phyloP scores from a whole-genome alignment of 305 asterid species.

The Salvia sclarea region DNA sequence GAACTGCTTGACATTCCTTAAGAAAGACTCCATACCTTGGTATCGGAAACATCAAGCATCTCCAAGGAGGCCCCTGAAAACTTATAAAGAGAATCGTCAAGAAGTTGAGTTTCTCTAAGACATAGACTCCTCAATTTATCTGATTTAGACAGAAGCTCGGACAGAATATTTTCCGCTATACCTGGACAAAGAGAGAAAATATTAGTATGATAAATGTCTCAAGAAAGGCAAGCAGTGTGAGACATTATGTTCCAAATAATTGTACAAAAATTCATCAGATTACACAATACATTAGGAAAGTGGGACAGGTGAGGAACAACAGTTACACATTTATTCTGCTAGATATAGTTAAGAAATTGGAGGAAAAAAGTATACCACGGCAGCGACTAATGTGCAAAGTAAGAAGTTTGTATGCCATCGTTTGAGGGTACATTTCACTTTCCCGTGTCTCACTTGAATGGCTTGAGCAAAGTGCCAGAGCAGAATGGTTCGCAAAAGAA shows the following conservation, averaged over 20 bases:
- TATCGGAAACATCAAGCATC: slow-evolving; percentile 82
- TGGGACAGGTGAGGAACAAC: background rate
- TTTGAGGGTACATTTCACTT: slow-evolving; percentile 34
- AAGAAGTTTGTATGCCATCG: slow-evolving; percentile 53
- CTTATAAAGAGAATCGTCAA: slow-evolving; percentile 54
- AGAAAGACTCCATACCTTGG: slow-evolving; percentile 52
- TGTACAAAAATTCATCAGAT: slow-evolving; percentile 11
- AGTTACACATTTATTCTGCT: background rate
- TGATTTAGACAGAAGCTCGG: slow-evolving; percentile 63
- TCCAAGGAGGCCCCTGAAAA: slow-evolving; percentile 73
- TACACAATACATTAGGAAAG: background rate
- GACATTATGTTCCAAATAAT: background rate
- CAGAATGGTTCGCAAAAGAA: slow-evolving; percentile 59
- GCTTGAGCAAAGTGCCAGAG: slow-evolving; percentile 60
- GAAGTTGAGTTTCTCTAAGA: slow-evolving; percentile 64
- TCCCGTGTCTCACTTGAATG: slow-evolving; percentile 32
- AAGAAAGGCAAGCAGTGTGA: slow-evolving; percentile 19
- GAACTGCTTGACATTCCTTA: slow-evolving; percentile 3
- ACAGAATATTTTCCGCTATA: slow-evolving; percentile 45
- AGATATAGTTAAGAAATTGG: slow-evolving; percentile 12
- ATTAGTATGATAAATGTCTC: background rate
- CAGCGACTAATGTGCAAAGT: slow-evolving; percentile 79
- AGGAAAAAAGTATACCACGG: slow-evolving; percentile 46
- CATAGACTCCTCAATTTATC: slow-evolving; percentile 60
- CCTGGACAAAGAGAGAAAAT: slow-evolving; percentile 48